Base-by-base conservation (phyloP, 2,329 filamentous ascomycete genomes). In the Xylariaceae sp. region DNA sequence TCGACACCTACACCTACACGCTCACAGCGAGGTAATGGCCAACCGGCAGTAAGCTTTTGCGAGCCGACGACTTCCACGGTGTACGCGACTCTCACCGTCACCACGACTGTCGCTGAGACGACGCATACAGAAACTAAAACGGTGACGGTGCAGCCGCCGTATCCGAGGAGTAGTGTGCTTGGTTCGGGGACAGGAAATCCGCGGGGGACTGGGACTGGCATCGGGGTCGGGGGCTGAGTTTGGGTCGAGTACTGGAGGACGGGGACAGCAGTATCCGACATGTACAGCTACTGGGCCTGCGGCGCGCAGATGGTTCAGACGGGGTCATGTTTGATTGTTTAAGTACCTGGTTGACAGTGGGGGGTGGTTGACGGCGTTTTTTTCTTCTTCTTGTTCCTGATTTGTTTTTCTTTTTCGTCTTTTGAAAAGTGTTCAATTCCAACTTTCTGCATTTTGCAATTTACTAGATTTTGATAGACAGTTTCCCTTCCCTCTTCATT, bases 81-180 rank as follows among this genome's bases (percentile, higher is more conserved):
- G 30, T 56, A 52, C 31, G 50, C 51, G 9, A 58, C 55, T 4
- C 40, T 46, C 3, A 50, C 52, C 21, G 21, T 24, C 21, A 24
- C 21, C 7, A 11, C 21, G 11, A 24, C 21, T 24, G 11, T 24
- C 11, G 21, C 21, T 6, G 21, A 24, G 9, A 39, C 29, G 8
- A 50, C 42, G 11, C 16, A 49, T 14, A 46, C 46, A 2, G 52
- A 51, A 8, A 38, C 53, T 12, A 51, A 41, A 16, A 48, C 42
- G 26, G 31, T 36, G 38, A 57, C 52, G 3, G 47, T 55, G 7
- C 32, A 57, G 36, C 55, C 56, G 31, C 54, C 54, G n/a, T 56
- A 44, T 13, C 47, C 50, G 29, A 24, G 44, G n/a, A 51, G 41
- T 13, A 48, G 51, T 5, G 49, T 47, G 14, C 13, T 37, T 26